Evolutionary conservation across 2,329 filamentous ascomycete species (phyloP).

Genomic region (Ophiostoma sp.): DNA sequence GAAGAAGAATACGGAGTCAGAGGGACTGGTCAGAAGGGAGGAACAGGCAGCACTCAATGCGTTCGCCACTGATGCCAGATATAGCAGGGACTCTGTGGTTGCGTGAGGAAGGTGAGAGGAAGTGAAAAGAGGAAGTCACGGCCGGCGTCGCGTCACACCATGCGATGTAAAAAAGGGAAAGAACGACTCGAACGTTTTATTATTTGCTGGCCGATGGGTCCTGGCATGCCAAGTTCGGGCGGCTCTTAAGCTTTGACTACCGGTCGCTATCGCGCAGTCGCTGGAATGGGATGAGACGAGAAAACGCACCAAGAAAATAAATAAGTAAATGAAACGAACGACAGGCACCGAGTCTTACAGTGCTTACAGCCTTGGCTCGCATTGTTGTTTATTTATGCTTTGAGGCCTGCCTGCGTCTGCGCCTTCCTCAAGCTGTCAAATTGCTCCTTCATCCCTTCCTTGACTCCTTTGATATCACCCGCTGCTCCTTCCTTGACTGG

Average conservation of each 20-base stretch:
- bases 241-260: conserved; percentile 4
- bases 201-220: not conserved
- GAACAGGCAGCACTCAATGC: conserved; percentile 6
- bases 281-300: not conserved
- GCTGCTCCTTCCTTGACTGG: not conserved
- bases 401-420: not conserved
- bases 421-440: not conserved
- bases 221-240: not conserved
- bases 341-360: not conserved
- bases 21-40: not conserved
- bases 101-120: not conserved
- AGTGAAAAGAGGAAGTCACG: not conserved
- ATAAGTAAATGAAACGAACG: not conserved
- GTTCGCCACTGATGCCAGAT: conserved; percentile 6
- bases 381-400: not conserved
- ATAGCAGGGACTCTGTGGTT: not conserved
- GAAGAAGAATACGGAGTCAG: not conserved
- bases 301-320: not conserved
- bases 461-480: not conserved
- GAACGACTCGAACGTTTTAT: not conserved
- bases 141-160: not conserved
- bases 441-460: conserved; percentile 7
- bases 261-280: not conserved
- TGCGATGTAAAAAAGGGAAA: not conserved
- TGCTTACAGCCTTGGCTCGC: not conserved